Base-by-base conservation (phyloP, 495 filamentous ascomycete species). In the Aspergillus sparsus region DNA sequence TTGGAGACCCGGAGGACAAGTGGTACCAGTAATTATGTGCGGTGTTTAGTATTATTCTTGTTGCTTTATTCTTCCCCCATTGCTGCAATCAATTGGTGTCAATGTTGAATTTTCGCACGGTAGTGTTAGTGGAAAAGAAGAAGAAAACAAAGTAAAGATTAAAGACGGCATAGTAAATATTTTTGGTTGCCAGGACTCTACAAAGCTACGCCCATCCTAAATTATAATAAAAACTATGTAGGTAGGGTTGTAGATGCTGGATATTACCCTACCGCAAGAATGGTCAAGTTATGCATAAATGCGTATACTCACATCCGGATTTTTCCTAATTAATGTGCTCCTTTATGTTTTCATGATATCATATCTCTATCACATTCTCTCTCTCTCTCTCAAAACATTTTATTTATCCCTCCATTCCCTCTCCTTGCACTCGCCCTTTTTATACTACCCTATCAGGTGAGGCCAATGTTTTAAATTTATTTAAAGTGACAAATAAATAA, bases 1-100 rank as follows among this genome's bases (percentile, higher is more conserved):
- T 93, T 18, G 87, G 83, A 6, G 89, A 92, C 63, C 79, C 86
- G 10, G 51, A 64, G 2, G 82, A 74, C 44, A 83, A 85, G 67
- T 93, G 90, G 90, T 93, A 86, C 58, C 62, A 46, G 45, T 63
- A 60, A 35, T 39, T 10, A 27, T 0, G 42, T 27, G n/a, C 46
- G 33, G 32, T 58, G 1, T 6, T 33, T 16, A 10, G 9, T 45
- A 54, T 60, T 31, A 32, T 49, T 60, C 53, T 21, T 21, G 44
- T 21, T 16, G 9, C 44, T 47, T 21, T 27, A 27, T 27, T 27
- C 3, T 27, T 27, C 21, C 21, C 21, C 21, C 21, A 27, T 27
- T 27, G 21, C 21, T 27, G 21, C 21, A 27, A 27, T 27, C 21
- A 27, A 27, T 27, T 27, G 21, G 21, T 27, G 21, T n/a, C n/a